phyloP scores from a whole-genome alignment of 2,329 filamentous ascomycete species.

The Diaporthe aspalathi region DNA sequence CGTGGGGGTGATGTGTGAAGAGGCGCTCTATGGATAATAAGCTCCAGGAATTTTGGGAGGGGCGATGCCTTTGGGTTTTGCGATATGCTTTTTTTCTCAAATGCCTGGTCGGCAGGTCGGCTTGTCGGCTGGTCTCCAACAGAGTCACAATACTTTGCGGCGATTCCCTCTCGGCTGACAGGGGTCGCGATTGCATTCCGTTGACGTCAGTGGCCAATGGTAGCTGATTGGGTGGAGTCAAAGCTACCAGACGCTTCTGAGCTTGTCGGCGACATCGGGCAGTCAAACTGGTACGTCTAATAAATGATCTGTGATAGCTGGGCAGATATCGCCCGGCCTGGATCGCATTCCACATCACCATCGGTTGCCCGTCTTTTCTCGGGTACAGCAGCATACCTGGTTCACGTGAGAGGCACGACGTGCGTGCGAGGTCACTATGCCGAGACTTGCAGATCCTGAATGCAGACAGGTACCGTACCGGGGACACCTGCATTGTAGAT shows the following conservation, averaged over 20 bases:
- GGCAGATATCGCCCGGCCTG: background rate
- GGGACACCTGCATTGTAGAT: background rate
- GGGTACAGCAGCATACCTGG: background rate
- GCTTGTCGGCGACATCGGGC: constrained; percentile 24
- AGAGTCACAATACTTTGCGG: constrained; percentile 27
- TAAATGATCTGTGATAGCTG: background rate
- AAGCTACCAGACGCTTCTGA: background rate
- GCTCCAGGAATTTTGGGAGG: background rate
- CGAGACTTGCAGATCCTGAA: background rate
- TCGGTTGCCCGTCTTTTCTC: background rate
- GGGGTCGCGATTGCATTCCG: background rate
- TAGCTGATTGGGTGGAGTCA: constrained; percentile 3
- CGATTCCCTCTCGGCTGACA: constrained; percentile 20
- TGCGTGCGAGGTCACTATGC: background rate
- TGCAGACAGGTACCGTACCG: background rate
- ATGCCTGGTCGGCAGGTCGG: no score
- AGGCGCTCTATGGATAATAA: background rate
- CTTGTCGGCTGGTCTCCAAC: background rate
- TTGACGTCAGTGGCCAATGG: constrained; percentile 38
- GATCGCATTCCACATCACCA: background rate
- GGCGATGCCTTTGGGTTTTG: background rate
- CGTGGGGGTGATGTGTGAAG: background rate
- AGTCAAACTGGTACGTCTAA: background rate
- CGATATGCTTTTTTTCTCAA: constrained; percentile 23
- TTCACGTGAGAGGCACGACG: background rate